Percentiles rank a stretch among this genome's conserved stretches.
phyloP scores from a whole-genome alignment of 106 monocot species.

The Dendrobium nobile region DNA sequence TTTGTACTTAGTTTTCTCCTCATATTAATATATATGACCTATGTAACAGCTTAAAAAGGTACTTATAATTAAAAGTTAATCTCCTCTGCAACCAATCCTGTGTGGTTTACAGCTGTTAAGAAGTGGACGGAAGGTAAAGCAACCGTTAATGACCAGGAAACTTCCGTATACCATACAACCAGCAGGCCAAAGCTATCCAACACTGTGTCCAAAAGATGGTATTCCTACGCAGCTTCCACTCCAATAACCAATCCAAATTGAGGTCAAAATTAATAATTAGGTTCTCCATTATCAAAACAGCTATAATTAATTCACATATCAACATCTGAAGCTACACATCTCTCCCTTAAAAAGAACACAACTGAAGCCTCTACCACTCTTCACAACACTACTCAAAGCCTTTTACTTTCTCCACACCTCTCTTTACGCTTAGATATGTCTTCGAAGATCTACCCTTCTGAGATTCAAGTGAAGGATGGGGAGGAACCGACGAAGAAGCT shows the following conservation, averaged over 20 bases:
- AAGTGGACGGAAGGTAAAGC: too few species aligned
- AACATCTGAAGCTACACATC: neutral
- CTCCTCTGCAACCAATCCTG: too few species aligned
- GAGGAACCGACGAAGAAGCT: neutral
- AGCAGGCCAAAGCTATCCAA: neutral
- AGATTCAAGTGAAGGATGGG: neutral
- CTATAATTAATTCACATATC: too few species aligned
- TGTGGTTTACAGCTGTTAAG: too few species aligned
- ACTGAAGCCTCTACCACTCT: neutral
- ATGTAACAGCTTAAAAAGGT: too few species aligned
- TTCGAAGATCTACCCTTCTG: neutral
- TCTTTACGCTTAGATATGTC: neutral
- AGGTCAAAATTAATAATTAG: neutral
- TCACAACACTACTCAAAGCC: neutral
- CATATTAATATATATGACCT: too few species aligned
- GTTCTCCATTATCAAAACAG: neutral
- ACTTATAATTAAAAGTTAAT: too few species aligned
- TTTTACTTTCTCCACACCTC: too few species aligned
- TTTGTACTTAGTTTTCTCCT: too few species aligned
- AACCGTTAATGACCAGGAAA: too few species aligned
- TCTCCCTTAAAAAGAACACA: neutral
- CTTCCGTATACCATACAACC: too few species aligned
- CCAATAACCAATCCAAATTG: neutral
- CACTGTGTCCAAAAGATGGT: neutral
- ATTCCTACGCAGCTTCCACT: neutral